These are phyloP conservation scores for Candolleomyces efflorescens DNA, from an alignment of 768 basidiomycete genomes.

Conservation along the genomic window DNA sequence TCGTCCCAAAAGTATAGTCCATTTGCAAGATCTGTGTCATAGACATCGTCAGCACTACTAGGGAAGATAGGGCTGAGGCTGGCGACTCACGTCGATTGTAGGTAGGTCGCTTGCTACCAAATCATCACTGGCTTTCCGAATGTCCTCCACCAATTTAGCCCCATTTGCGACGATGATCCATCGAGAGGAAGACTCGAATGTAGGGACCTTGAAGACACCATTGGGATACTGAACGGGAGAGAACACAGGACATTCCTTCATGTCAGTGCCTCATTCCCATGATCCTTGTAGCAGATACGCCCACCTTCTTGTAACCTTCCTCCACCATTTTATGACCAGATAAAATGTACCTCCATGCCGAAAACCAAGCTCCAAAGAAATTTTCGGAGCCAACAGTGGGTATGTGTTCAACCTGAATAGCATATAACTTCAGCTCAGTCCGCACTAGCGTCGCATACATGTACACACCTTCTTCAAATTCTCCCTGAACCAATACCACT, in stretches of 20 bases:
- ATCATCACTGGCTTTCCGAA: slow-evolving; percentile 34
- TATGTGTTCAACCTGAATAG: slow-evolving; percentile 1
- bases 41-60: not conserved
- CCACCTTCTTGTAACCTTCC: slow-evolving; percentile 15
- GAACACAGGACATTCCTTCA: not conserved
- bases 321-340: slow-evolving; percentile 11
- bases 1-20: not conserved
- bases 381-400: slow-evolving; percentile 13
- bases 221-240: slow-evolving; percentile 18
- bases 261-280: not conserved
- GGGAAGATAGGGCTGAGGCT: not conserved
- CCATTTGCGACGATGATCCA: slow-evolving; percentile 37
- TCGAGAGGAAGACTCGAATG: slow-evolving; percentile 7
- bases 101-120: slow-evolving; percentile 29
- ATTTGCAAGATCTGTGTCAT: not conserved
- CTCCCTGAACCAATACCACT: not conserved
- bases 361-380: slow-evolving; percentile 11
- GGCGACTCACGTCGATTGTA: slow-evolving; percentile 26
- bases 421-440: too few species aligned
- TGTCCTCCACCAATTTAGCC: slow-evolving; percentile 29
- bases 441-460: too few species aligned
- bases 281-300: not conserved
- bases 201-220: slow-evolving; percentile 23
- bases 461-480: slow-evolving; percentile 1
- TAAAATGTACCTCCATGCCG: slow-evolving; percentile 9